Conservation (phyloP, 2,329 filamentous ascomycete species). For the Zymoseptoria pseudotritici region DNA sequence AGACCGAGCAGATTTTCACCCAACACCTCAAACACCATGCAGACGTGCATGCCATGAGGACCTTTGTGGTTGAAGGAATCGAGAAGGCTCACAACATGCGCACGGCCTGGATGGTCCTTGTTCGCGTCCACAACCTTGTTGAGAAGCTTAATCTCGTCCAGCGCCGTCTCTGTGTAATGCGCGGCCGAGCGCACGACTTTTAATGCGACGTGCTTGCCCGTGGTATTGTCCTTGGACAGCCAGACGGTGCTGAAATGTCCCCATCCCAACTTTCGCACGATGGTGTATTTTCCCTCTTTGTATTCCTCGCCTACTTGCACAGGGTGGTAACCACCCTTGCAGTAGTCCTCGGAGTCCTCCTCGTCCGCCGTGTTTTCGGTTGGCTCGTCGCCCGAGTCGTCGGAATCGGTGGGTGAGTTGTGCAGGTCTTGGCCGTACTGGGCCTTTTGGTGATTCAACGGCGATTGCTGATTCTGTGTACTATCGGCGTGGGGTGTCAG, state of each 20-base stretch:
- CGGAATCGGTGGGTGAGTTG: conserved; percentile 59
- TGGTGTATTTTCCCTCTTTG: conserved; percentile 94
- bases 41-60: conserved; percentile 91
- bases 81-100: conserved; percentile 90
- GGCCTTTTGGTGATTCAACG: conserved; percentile 27
- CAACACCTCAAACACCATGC: conserved; percentile 98
- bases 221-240: conserved; percentile 74
- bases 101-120: conserved; percentile 84
- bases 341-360: conserved; percentile 98
- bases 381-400: conserved; percentile 66
- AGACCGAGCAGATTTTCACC: conserved; percentile 90
- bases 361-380: conserved; percentile 92
- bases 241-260: conserved; percentile 98
- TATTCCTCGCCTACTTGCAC: conserved; percentile 92
- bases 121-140: conserved; percentile 96
- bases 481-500: conserved; percentile 16
- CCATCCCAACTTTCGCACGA: conserved; percentile 95
- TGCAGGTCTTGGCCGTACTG: conserved; percentile 50
- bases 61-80: conserved; percentile 98
- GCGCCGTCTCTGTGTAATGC: conserved; percentile 96
- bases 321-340: conserved; percentile 96
- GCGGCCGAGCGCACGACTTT: conserved; percentile 97
- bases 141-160: conserved; percentile 97
- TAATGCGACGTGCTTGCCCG: conserved; percentile 87
- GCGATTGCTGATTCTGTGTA: conserved; percentile 19